These are phyloP conservation scores for Fusarium tupiense DNA, from an alignment of 2,329 filamentous ascomycete genomes.

Conservation along the genomic window DNA sequence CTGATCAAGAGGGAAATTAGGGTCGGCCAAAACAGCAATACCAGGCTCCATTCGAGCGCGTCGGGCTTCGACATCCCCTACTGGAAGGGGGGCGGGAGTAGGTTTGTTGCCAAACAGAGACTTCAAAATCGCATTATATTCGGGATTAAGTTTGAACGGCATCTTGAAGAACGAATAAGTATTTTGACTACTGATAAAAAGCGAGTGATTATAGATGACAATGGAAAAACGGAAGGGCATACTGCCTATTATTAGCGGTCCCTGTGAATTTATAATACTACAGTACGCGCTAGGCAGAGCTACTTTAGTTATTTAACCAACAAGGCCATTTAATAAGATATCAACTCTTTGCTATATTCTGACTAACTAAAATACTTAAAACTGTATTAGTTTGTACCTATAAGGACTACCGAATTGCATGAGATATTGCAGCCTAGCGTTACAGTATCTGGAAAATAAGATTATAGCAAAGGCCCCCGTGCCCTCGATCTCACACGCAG, in stretches of 20 bases:
- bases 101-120: not conserved
- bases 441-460: not conserved
- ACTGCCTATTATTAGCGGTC: not conserved
- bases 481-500: not conserved
- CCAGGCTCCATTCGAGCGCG: not conserved
- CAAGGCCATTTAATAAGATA: too few species aligned
- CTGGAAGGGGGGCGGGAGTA: not conserved
- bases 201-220: not conserved
- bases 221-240: not conserved
- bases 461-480: not conserved
- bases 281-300: too few species aligned
- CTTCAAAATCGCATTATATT: not conserved
- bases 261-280: not conserved
- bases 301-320: too few species aligned
- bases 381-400: too few species aligned
- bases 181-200: not conserved
- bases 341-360: too few species aligned
- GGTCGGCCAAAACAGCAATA: not conserved
- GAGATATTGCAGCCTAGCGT: not conserved
- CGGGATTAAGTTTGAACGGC: not conserved
- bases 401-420: accelerated
- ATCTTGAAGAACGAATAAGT: not conserved
- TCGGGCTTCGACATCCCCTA: not conserved
- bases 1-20: not conserved
- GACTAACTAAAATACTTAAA: accelerated